Conservation (phyloP, 2,329 filamentous ascomycete genomes). For the Simplicillium sp. region DNA sequence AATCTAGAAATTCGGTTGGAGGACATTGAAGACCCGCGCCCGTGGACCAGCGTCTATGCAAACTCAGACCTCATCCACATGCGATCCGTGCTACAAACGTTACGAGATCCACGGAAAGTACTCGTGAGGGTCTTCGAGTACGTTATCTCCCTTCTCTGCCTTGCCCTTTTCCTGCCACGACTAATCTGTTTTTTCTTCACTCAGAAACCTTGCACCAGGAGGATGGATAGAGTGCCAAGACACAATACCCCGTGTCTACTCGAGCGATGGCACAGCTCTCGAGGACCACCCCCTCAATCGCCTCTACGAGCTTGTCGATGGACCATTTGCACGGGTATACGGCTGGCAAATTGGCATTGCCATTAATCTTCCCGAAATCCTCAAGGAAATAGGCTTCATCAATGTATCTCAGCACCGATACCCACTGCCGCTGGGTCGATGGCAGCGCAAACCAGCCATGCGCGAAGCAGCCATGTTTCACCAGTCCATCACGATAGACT, state of each 20-base stretch:
- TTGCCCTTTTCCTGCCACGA: constrained; percentile 2
- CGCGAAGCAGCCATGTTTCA: constrained; percentile 28
- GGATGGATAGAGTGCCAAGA: constrained; percentile 31
- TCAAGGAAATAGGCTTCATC: constrained; percentile 23
- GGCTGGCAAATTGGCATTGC: constrained; percentile 24
- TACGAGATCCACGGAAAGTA: constrained; percentile 40
- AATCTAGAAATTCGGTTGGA: constrained; percentile 43
- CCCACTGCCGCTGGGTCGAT: constrained; percentile 25
- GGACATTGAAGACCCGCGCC: constrained; percentile 24
- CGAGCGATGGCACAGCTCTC: constrained; percentile 19
- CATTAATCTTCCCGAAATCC: constrained; percentile 15
- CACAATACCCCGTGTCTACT: constrained; percentile 19
- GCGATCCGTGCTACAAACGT: constrained; percentile 38
- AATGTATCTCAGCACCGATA: constrained; percentile 16
- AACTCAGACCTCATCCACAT: constrained; percentile 44
- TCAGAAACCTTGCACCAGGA: constrained; percentile 24
- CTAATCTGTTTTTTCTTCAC: constrained; percentile 5
- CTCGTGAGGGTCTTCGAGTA: constrained; percentile 36
- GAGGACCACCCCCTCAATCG: constrained; percentile 20
- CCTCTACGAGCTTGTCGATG: constrained; percentile 21
- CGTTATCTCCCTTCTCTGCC: background rate
- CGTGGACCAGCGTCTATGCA: constrained; percentile 24
- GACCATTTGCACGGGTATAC: constrained; percentile 20
- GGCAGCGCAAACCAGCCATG: constrained; percentile 22
- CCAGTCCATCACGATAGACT: constrained; percentile 23